Evolutionary conservation across 176 grass and related monocot species (phyloP), one percentile per base, ranked within the genome.

Genomic region (Dactylis glomerata): DNA sequence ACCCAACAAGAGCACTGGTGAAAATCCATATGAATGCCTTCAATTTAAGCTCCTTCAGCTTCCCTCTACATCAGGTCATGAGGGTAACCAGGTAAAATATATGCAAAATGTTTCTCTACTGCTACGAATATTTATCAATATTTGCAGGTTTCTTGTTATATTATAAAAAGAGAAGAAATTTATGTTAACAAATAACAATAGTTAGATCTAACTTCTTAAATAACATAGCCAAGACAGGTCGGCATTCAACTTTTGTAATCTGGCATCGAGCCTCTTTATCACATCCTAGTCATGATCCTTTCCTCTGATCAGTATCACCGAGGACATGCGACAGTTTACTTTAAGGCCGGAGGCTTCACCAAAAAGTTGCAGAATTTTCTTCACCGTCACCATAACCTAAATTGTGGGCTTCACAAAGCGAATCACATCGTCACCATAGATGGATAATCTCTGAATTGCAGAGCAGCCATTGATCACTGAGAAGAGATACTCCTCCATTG

Each of bases 1-100:
- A 88, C 86, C 86, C 86, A 3, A 83, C 80, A 71, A 88, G 73
- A 40, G 86, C 86, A 88, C 86, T 88, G 41, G 73, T 82, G 22
- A 88, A 88, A 61, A 88, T 88, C 80, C 86, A 83, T 77, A 88
- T 77, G 86, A 88, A 83, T 9, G 80, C 86, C 13, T 83, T 83
- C 73, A 83, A 14, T 13, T 70, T 88, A 31, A 88, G 73, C 80
- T 83, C 86, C 80, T 78, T 77, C 50, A 46, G 49, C 63, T 50
- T 88, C 58, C 86, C 80, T 71, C 86, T 88, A 50, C 22, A 77
- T 56, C 5, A 56, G 12, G 12, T 49, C 22, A 59, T 61, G n/a
- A 28, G 24, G 24, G 57, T 28, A 61, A 61, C 3, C 24, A 61
- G 19, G 14, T 61, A 28, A 61, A 61, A 14, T 4, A 61, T 61